These are phyloP conservation scores for Pleurotus platypus DNA, from an alignment of 768 basidiomycete species.

Conservation along the genomic window DNA sequence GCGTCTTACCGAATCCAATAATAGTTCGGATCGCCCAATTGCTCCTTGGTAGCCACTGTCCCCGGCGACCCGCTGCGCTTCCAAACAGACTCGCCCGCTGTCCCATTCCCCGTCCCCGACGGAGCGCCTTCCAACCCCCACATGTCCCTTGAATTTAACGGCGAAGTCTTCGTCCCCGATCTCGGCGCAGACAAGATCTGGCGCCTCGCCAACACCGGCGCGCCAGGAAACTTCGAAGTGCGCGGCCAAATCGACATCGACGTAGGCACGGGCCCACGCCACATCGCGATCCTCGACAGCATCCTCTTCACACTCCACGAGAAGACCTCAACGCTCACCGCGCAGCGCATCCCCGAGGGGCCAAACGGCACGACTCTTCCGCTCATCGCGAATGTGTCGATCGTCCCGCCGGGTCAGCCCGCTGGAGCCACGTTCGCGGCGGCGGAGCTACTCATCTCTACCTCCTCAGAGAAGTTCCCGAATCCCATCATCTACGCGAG, in stretches of 20 bases:
- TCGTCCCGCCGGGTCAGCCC: constrained; percentile 36
- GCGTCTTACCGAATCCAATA: background rate
- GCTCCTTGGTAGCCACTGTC: constrained; percentile 29
- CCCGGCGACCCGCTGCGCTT: constrained; percentile 37
- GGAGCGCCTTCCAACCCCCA: constrained; percentile 51
- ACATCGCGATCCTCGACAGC: constrained; percentile 45
- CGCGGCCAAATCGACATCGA: constrained; percentile 53
- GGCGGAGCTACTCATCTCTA: constrained; percentile 52
- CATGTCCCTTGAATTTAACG: constrained; percentile 49
- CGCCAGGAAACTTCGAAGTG: constrained; percentile 43
- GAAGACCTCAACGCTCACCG: constrained; percentile 46
- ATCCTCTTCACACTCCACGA: constrained; percentile 53
- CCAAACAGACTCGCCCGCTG: constrained; percentile 29
- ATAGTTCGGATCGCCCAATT: constrained; percentile 35
- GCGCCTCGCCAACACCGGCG: constrained; percentile 44
- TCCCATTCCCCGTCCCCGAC: constrained; percentile 45
- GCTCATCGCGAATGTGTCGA: constrained; percentile 43
- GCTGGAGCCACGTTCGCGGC: constrained; percentile 40
- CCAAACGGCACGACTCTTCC: constrained; percentile 44
- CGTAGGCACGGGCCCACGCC: constrained; percentile 58
- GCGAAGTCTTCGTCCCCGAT: constrained; percentile 59
- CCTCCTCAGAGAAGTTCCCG: constrained; percentile 36
- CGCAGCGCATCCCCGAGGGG: constrained; percentile 42
- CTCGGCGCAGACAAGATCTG: constrained; percentile 64
- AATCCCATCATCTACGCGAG: constrained; percentile 49